A percentile compares a stretch with the other conserved stretches of the same genome.
Conservation (phyloP, 208 protist species). For the Spongospora subterranea region DNA sequence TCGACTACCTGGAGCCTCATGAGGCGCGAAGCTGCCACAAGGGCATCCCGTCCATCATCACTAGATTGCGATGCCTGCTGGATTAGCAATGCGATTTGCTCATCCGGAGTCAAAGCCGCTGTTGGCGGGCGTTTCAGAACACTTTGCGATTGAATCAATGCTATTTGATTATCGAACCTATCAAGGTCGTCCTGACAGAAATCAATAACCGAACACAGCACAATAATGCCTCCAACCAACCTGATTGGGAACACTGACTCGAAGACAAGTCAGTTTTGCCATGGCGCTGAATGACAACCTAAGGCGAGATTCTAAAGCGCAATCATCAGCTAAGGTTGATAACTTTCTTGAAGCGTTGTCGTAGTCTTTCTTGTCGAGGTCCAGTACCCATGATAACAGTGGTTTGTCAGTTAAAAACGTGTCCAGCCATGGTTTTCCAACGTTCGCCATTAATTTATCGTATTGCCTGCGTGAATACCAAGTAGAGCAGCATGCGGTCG, state of each 20-base stretch:
- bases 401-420: background rate
- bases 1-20: no score
- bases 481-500: background rate
- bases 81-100: no score
- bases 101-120: no score
- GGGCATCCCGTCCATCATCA: no score
- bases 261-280: background rate
- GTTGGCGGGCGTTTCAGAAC: no score
- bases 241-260: background rate
- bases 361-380: constrained; percentile 8
- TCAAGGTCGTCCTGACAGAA: background rate
- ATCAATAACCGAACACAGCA: background rate
- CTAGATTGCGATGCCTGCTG: no score
- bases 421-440: background rate
- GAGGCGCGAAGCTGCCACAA: no score
- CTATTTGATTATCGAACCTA: no score
- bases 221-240: background rate
- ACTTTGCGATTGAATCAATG: no score
- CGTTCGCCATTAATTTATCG: background rate
- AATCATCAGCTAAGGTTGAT: background rate
- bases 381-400: background rate
- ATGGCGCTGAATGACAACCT: background rate
- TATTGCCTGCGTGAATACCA: background rate
- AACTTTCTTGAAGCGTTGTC: background rate
- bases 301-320: background rate